Evolutionary conservation across 805 yeast species (phyloP).

Genomic region (Diddensiella caesifluorescens): DNA sequence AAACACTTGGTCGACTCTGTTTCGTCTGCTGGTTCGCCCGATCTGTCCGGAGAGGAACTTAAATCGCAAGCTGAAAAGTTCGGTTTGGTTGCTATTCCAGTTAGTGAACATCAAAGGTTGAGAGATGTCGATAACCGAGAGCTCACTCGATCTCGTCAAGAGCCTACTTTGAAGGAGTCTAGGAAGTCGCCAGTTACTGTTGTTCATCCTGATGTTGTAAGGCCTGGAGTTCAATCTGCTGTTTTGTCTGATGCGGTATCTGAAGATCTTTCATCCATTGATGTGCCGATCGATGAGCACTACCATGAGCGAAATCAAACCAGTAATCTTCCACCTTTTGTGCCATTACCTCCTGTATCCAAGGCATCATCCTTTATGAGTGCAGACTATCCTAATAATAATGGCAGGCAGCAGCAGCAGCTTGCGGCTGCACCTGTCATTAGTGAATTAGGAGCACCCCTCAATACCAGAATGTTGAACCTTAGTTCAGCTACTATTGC

Average conservation of each 20-base stretch:
- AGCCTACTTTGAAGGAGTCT: slow-evolving; percentile 3
- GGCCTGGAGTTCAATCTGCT: slow-evolving; percentile 17
- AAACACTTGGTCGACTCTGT: slow-evolving; percentile 3
- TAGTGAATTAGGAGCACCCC: neutral
- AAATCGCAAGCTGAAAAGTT: slow-evolving; percentile 13
- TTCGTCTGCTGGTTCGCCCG: slow-evolving; percentile 3
- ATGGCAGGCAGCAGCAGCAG: no score
- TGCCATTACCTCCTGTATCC: slow-evolving; percentile 1
- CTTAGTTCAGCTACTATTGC: slow-evolving; percentile 21
- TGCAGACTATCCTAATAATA: no score
- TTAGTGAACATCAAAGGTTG: slow-evolving; percentile 14
- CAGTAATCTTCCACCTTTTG: neutral
- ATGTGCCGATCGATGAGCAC: slow-evolving; percentile 5
- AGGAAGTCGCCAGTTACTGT: slow-evolving; percentile 14
- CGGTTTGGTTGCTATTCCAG: slow-evolving; percentile 22
- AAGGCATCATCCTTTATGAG: neutral
- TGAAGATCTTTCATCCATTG: slow-evolving; percentile 6
- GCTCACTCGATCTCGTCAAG: neutral
- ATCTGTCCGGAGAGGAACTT: slow-evolving; percentile 10
- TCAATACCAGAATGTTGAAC: neutral
- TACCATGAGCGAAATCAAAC: neutral
- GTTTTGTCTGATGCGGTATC: slow-evolving; percentile 7
- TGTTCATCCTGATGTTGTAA: slow-evolving; percentile 9
- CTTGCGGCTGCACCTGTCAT: neutral
- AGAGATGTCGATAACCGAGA: neutral